Evolutionary conservation across 345 rosid species (phyloP).

Genomic region (Ceriops decandra): DNA sequence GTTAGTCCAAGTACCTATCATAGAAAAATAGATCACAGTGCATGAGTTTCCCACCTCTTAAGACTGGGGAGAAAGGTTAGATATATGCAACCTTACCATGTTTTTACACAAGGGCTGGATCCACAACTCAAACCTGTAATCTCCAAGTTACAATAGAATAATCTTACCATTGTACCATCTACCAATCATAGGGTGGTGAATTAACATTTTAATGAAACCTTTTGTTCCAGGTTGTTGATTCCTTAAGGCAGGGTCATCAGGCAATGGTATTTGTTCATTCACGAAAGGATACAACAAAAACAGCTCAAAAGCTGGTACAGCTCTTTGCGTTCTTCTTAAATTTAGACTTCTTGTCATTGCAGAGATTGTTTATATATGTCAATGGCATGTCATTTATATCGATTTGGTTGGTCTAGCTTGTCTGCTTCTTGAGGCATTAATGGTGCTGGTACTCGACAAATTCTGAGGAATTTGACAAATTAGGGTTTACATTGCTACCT

Average conservation of each 20-base stretch:
- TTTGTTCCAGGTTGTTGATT: conserved; percentile 68
- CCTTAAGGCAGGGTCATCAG: conserved; percentile 88
- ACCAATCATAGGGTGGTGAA: conserved; percentile 17
- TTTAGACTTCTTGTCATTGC: not conserved
- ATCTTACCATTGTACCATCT: not conserved
- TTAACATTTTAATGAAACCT: conserved; percentile 19
- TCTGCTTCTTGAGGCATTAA: not conserved
- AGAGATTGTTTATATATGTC: not conserved
- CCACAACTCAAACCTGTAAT: too few species aligned
- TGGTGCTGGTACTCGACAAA: too few species aligned
- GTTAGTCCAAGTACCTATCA: not conserved
- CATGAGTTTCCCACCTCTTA: too few species aligned
- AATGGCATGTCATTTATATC: not conserved
- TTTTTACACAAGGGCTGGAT: too few species aligned
- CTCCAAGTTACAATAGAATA: too few species aligned
- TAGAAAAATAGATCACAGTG: too few species aligned
- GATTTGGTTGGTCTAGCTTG: not conserved
- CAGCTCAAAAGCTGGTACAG: conserved; percentile 82
- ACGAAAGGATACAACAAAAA: conserved; percentile 92
- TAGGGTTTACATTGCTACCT: too few species aligned
- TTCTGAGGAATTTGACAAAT: too few species aligned
- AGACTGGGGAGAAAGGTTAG: too few species aligned
- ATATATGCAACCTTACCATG: too few species aligned
- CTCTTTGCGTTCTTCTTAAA: conserved; percentile 8
- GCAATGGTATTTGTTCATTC: conserved; percentile 98